Conservation (phyloP, 768 basidiomycete species). For the Daedalea quercina region DNA sequence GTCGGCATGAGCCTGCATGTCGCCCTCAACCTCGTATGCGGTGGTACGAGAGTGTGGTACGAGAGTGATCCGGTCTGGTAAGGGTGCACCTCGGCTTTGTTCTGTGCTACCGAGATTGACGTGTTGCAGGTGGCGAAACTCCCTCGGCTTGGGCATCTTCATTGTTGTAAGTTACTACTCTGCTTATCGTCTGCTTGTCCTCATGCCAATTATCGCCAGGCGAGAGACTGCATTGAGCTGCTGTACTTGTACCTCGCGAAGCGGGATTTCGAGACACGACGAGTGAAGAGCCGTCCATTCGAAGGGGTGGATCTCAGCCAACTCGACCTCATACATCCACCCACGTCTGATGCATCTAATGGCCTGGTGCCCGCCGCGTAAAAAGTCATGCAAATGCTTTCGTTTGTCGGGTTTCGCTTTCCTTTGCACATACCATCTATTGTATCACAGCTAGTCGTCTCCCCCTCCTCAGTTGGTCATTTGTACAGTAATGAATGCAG, state of each 20-base stretch:
- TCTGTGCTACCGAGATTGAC: not conserved
- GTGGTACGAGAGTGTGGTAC: constrained; percentile 55
- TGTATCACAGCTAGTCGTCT: too few relatives aligned
- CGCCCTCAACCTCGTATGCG: constrained; percentile 42
- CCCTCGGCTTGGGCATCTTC: constrained; percentile 62
- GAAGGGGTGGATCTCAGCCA: constrained; percentile 61
- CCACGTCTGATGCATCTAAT: not conserved
- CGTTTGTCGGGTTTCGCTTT: too few relatives aligned
- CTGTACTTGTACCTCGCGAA: constrained; percentile 65
- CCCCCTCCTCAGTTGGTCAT: too few relatives aligned
- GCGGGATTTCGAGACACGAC: constrained; percentile 62
- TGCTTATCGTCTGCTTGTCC: not conserved
- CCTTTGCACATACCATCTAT: too few relatives aligned
- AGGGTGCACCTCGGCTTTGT: not conserved
- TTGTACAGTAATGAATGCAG: too few relatives aligned
- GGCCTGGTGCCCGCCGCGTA: too few relatives aligned
- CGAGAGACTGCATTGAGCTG: constrained; percentile 61
- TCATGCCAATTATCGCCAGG: constrained; percentile 29
- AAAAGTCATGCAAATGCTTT: too few relatives aligned
- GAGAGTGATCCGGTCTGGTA: constrained; percentile 73
- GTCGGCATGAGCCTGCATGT: constrained; percentile 25
- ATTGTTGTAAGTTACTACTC: constrained; percentile 43
- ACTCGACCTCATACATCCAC: constrained; percentile 49
- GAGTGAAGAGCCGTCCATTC: constrained; percentile 65
- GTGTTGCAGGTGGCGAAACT: constrained; percentile 52